Evolutionary conservation across 2,329 filamentous ascomycete genomes (phyloP).

Genomic region (Exophiala calicioides): DNA sequence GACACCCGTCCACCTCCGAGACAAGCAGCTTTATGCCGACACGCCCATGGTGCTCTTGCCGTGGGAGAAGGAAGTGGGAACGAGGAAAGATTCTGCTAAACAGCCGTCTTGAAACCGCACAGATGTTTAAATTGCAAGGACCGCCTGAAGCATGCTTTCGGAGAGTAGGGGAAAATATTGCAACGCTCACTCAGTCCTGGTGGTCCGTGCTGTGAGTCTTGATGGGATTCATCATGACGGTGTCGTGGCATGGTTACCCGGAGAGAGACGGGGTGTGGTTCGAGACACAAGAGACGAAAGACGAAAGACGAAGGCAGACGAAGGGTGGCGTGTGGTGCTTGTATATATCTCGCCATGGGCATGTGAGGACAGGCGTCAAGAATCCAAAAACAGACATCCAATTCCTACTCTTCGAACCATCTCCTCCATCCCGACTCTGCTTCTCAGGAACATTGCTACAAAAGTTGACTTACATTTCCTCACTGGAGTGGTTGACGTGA

Average conservation of each 20-base stretch:
- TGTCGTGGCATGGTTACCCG: no score
- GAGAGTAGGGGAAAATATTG: no score
- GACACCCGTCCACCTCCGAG: constrained; percentile 72
- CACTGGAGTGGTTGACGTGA: no score
- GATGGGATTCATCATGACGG: no score
- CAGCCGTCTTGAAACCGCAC: constrained; percentile 11
- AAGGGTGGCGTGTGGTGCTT: background rate
- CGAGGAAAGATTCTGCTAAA: constrained; percentile 24
- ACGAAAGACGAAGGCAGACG: background rate
- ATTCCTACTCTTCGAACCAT: background rate
- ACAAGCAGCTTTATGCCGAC: constrained; percentile 49
- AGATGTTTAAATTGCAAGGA: background rate
- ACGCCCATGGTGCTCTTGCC: constrained; percentile 19
- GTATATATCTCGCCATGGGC: constrained; percentile 14
- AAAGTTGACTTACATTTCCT: no score
- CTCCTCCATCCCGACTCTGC: no score
- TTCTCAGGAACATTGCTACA: no score
- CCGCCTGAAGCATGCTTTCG: background rate
- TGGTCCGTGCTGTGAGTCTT: no score
- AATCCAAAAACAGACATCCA: background rate
- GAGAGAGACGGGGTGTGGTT: no score
- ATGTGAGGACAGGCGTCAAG: constrained; percentile 3
- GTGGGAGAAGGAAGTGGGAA: constrained; percentile 32
- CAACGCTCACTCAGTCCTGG: no score
- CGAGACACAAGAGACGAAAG: background rate